phyloP scores from a whole-genome alignment of 2,329 filamentous ascomycete species.

The Aureobasidium sp. region DNA sequence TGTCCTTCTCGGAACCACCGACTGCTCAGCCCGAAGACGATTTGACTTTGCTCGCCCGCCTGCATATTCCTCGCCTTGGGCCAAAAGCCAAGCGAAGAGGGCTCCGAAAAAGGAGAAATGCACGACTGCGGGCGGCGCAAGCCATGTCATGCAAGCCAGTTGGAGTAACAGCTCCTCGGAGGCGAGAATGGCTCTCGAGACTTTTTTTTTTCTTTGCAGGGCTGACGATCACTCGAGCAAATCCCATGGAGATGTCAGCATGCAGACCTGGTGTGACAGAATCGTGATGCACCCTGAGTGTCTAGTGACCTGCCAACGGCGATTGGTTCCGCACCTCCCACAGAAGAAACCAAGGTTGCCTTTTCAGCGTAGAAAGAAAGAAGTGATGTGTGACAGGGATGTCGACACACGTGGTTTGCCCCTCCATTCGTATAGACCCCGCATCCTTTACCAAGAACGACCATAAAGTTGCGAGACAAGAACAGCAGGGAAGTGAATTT shows the following conservation, averaged over 20 bases:
- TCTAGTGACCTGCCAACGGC: background rate
- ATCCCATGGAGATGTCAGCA: background rate
- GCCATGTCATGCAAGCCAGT: slow-evolving; percentile 3
- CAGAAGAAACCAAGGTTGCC: background rate
- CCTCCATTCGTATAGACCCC: background rate
- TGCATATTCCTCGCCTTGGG: background rate
- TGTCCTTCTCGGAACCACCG: background rate
- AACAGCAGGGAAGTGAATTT: background rate
- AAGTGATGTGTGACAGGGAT: background rate
- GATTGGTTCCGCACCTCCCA: background rate
- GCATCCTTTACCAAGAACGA: background rate
- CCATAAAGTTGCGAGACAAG: background rate
- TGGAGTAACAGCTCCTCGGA: slow-evolving; percentile 2
- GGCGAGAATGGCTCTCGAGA: background rate
- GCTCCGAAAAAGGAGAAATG: background rate
- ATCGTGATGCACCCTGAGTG: background rate
- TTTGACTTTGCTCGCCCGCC: background rate
- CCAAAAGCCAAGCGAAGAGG: background rate
- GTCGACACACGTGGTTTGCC: background rate
- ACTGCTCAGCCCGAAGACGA: background rate
- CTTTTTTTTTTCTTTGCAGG: background rate
- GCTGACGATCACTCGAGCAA: background rate
- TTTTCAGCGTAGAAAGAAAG: background rate
- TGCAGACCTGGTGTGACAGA: background rate
- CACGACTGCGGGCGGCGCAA: background rate